phyloP scores from a whole-genome alignment of 1,284 basidiomycete genomes.

The Sanghuangporus baumii region DNA sequence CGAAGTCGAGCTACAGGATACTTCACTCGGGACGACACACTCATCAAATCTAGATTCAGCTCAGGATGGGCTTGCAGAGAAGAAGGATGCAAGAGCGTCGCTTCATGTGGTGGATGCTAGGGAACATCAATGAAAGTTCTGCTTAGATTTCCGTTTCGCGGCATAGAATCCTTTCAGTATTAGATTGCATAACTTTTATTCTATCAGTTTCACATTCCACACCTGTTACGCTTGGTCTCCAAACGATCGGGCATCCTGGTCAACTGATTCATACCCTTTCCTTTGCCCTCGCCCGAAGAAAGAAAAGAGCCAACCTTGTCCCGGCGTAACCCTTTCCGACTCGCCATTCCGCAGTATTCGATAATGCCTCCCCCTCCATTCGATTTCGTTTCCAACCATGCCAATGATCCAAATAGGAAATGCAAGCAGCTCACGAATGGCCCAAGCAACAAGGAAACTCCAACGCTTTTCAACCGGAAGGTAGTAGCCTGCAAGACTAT shows the following conservation, averaged over 20 bases:
- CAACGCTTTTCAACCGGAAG: conserved; percentile 43
- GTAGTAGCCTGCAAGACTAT: conserved; percentile 67
- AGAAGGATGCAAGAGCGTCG: background rate
- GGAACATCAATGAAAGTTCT: background rate
- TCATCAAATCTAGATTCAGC: background rate
- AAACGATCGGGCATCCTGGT: conserved; percentile 13
- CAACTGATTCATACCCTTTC: conserved; percentile 9
- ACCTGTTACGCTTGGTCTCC: background rate
- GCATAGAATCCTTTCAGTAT: background rate
- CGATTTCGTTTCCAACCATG: conserved; percentile 72
- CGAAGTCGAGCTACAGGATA: background rate
- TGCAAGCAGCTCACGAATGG: conserved; percentile 69
- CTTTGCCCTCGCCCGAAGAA: background rate
- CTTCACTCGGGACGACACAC: background rate
- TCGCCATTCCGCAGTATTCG: conserved; percentile 61
- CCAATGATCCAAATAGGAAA: conserved; percentile 83
- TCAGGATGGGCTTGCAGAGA: background rate
- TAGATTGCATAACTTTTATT: background rate
- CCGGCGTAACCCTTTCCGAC: conserved; percentile 6
- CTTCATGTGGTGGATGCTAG: background rate
- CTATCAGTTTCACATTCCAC: background rate
- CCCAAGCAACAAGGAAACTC: conserved; percentile 74
- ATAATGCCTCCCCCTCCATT: conserved; percentile 77
- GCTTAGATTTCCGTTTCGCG: background rate
- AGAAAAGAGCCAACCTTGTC: background rate